A percentile compares a stretch with the other conserved stretches of the same genome.
Conservation (phyloP, 805 yeast genomes). For the Brettanomyces nanus region DNA sequence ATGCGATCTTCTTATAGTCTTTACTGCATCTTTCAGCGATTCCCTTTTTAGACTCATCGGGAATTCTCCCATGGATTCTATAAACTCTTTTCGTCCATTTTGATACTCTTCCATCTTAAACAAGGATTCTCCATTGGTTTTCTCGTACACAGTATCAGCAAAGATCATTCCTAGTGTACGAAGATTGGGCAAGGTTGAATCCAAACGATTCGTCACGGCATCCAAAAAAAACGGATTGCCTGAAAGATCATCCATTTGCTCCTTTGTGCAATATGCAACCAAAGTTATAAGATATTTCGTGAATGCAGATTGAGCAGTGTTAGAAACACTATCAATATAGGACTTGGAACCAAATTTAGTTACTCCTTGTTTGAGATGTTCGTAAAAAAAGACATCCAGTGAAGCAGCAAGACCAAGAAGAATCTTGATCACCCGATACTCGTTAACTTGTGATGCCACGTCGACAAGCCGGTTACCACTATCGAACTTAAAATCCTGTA, state of each 20-base stretch:
- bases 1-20: not conserved
- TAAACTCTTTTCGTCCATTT: slow-evolving; percentile 12
- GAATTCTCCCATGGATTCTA: slow-evolving; percentile 2
- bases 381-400: not conserved
- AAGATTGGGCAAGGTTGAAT: slow-evolving; percentile 35
- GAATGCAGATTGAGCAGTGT: slow-evolving; percentile 35
- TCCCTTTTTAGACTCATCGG: not conserved
- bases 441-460: slow-evolving; percentile 1
- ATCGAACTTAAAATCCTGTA: not conserved
- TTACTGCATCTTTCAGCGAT: not conserved
- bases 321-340: slow-evolving; percentile 26
- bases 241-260: slow-evolving; percentile 25
- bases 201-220: slow-evolving; percentile 47
- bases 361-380: slow-evolving; percentile 5
- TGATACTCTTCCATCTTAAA: slow-evolving; percentile 22
- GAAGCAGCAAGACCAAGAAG: not conserved
- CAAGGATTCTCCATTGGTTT: slow-evolving; percentile 23
- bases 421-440: slow-evolving; percentile 5
- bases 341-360: slow-evolving; percentile 17
- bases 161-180: slow-evolving; percentile 49
- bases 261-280: slow-evolving; percentile 17
- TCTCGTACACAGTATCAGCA: slow-evolving; percentile 41
- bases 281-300: slow-evolving; percentile 40
- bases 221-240: slow-evolving; percentile 33
- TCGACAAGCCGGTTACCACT: not conserved